Conservation (phyloP, 2,329 filamentous ascomycete genomes). For the Fusarium albidum region DNA sequence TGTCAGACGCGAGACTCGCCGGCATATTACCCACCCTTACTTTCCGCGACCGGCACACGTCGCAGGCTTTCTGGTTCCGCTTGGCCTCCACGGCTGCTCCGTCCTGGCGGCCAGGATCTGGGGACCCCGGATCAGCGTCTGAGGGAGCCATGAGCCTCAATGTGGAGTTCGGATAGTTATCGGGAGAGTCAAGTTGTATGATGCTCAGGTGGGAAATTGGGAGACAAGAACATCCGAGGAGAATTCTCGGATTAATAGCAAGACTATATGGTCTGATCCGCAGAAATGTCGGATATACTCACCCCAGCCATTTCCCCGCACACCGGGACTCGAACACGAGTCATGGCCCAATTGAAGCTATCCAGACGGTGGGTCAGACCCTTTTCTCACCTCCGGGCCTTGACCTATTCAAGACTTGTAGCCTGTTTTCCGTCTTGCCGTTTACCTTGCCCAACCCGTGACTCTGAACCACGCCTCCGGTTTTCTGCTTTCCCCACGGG, state of each 20-base stretch:
- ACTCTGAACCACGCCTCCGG: not conserved
- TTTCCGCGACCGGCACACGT: constrained; percentile 36
- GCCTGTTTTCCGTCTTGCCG: not conserved
- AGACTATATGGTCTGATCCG: constrained; percentile 14
- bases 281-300: constrained; percentile 36
- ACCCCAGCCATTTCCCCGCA: not conserved
- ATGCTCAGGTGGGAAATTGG: not conserved
- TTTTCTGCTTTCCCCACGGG: constrained; percentile 28
- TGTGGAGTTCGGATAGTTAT: too few relatives aligned
- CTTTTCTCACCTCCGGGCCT: not conserved
- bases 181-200: too few relatives aligned
- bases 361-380: not conserved
- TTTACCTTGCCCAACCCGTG: too few relatives aligned
- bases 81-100: too few relatives aligned
- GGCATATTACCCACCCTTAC: constrained; percentile 31
- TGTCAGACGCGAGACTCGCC: too few relatives aligned
- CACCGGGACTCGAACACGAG: not conserved
- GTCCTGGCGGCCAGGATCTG: constrained; percentile 1
- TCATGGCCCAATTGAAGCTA: constrained; percentile 1
- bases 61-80: constrained; percentile 35
- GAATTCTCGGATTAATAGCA: constrained; percentile 31
- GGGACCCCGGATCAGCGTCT: not conserved
- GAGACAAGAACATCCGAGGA: constrained; percentile 21
- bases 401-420: constrained; percentile 4
- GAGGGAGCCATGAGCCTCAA: constrained; percentile 7